Evolutionary conservation across 1,139 yeast species (phyloP).

Genomic region (Candida sanyaensis): DNA sequence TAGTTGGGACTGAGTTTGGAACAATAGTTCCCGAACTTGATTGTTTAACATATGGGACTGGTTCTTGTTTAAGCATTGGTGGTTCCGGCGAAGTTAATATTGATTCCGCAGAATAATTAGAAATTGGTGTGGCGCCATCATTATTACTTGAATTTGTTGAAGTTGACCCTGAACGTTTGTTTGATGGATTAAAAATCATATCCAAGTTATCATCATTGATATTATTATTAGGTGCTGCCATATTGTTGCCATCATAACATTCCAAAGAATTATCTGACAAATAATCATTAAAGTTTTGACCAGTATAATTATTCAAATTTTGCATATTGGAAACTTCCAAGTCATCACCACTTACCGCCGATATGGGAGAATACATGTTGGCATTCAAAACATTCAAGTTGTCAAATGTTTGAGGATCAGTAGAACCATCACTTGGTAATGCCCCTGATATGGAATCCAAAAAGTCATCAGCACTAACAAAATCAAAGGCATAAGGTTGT

Average conservation of each 20-base stretch:
- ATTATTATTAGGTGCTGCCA: neutral
- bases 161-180: conserved; percentile 12
- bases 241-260: conserved; percentile 8
- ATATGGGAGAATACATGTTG: conserved; percentile 11
- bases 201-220: conserved; percentile 1
- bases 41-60: neutral
- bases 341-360: conserved; percentile 13
- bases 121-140: conserved; percentile 23
- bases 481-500: conserved; percentile 22
- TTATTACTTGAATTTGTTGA: conserved; percentile 12
- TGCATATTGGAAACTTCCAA: conserved; percentile 4
- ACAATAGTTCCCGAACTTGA: neutral
- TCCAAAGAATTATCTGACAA: conserved; percentile 13
- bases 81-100: conserved; percentile 38
- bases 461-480: conserved; percentile 38
- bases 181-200: conserved; percentile 3
- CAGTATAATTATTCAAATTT: conserved; percentile 8
- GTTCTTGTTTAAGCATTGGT: conserved; percentile 9
- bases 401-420: neutral
- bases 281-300: conserved; percentile 7
- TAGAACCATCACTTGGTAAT: conserved; percentile 3
- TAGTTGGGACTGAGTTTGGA: neutral
- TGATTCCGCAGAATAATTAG: conserved; percentile 28
- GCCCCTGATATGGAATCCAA: conserved; percentile 34
- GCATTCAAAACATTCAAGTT: conserved; percentile 4